phyloP scores from a whole-genome alignment of 2,329 filamentous ascomycete genomes.

The Fusarium goolgardi region DNA sequence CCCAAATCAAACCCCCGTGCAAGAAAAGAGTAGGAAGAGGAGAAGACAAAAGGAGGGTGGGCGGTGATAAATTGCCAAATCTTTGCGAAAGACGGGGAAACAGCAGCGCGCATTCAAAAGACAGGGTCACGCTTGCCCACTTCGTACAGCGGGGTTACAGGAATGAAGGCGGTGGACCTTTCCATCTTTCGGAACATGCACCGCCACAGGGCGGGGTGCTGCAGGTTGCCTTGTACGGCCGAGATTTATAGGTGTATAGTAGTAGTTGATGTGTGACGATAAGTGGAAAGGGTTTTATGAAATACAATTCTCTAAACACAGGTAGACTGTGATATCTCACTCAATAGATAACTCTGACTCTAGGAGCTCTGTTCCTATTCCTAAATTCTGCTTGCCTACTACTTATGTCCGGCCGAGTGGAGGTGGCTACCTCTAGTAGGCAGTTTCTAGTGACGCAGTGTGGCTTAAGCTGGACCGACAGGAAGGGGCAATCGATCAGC shows the following conservation, averaged over 20 bases:
- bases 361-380: background rate
- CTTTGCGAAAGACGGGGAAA: conserved; percentile 36
- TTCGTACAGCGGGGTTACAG: conserved; percentile 38
- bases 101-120: conserved; percentile 33
- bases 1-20: conserved; percentile 34
- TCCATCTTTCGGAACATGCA: conserved; percentile 26
- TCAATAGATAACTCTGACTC: background rate
- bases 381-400: background rate
- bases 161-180: conserved; percentile 24
- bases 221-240: background rate
- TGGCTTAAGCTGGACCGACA: conserved; percentile 41
- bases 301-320: background rate
- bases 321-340: too few relatives aligned
- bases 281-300: background rate
- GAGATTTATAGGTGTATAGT: background rate
- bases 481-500: conserved; percentile 41
- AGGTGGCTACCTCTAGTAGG: conserved; percentile 32
- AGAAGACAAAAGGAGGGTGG: conserved; percentile 31
- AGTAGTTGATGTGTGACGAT: background rate
- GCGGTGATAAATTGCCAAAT: conserved; percentile 37
- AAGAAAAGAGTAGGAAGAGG: conserved; percentile 27
- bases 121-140: conserved; percentile 42
- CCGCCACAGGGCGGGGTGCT: conserved; percentile 47
- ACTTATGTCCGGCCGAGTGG: conserved; percentile 25
- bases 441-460: conserved; percentile 44